Evolutionary conservation across 129 eudicot genomes (phyloP), one percentile per base, ranked within the genome.

Genomic region (Centrapalus pauciflorus): DNA sequence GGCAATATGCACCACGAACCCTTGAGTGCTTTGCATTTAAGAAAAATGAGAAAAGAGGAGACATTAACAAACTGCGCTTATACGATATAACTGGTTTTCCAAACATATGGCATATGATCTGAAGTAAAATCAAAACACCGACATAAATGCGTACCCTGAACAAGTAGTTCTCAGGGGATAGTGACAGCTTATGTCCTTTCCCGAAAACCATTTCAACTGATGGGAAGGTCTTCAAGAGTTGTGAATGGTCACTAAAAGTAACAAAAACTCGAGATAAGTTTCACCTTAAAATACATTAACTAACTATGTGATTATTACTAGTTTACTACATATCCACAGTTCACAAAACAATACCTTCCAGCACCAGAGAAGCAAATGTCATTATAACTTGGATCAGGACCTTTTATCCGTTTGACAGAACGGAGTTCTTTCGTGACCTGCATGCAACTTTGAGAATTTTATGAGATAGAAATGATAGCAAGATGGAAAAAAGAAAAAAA

Each of bases 291-390:
- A 8, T 19, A 52, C 11, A 20, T 9, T 37, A 23, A 26, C 10
- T 7, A 55, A 25, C 35, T 52, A 34, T 66, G 62, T 64, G 17
- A 61, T 55, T n/a, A 41, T 25, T 12, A 48, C n/a, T n/a, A n/a
- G n/a, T n/a, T n/a, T n/a, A n/a, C 23, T 62, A 49, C 24, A 26
- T 28, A 54, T 80, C 4, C 48, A 40, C 40, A 59, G 54, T 70
- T 41, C 50, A 30, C 21, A 61, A n/a, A 16, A 76, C 37, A 76
- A 72, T 76, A 94, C 99, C 92, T 86, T 82, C 84, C 87, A 60
- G 95, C 95, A 77, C 97, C 99, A 79, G 99, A 82, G 81, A 89
- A 94, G 71, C 99, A 94, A 70, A 86, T 78, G 76, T 94, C 99
- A 48, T 82, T 77, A 77, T 94, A 94, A 73, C 77, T 94, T 61